A percentile compares a stretch with the other conserved stretches of the same genome.
These are phyloP conservation scores for Gelatoporia subvermispora DNA, from an alignment of 768 basidiomycete genomes.

Conservation along the genomic window DNA sequence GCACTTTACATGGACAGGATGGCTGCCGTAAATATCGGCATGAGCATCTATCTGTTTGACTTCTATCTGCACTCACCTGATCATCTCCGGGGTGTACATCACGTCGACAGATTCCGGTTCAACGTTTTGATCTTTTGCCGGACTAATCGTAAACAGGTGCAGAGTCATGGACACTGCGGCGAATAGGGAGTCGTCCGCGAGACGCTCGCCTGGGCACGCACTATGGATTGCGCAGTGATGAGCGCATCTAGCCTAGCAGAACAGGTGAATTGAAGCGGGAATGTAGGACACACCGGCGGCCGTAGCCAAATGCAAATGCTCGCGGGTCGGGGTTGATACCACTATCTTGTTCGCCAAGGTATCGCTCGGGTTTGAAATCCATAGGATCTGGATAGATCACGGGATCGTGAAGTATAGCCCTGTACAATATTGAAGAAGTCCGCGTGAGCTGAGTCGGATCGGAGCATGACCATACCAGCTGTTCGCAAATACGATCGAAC, in stretches of 20 bases:
- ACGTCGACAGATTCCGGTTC: background rate
- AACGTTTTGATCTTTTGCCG: background rate
- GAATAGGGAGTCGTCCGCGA: conserved; percentile 3
- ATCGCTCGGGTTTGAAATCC: background rate
- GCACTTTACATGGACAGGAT: too few relatives aligned
- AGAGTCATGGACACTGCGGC: background rate
- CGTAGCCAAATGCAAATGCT: background rate
- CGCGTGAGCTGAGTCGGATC: background rate
- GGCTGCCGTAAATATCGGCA: too few relatives aligned
- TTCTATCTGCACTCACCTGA: background rate
- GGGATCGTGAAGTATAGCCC: conserved; percentile 12
- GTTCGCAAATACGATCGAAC: conserved; percentile 49
- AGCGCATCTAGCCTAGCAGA: too few relatives aligned
- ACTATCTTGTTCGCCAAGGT: background rate
- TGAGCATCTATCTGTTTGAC: too few relatives aligned
- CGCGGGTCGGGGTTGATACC: background rate
- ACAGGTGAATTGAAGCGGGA: too few relatives aligned
- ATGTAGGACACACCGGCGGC: background rate
- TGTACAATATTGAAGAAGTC: conserved; percentile 9
- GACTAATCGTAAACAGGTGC: background rate
- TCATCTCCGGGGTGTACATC: background rate
- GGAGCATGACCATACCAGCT: conserved; percentile 32
- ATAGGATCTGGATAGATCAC: background rate
- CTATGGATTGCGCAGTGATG: background rate
- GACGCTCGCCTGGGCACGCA: conserved; percentile 2